Evolutionary conservation across 2,329 filamentous ascomycete species (phyloP), one percentile per base, ranked within the genome.

Genomic region (Akanthomyces dipterigenus): DNA sequence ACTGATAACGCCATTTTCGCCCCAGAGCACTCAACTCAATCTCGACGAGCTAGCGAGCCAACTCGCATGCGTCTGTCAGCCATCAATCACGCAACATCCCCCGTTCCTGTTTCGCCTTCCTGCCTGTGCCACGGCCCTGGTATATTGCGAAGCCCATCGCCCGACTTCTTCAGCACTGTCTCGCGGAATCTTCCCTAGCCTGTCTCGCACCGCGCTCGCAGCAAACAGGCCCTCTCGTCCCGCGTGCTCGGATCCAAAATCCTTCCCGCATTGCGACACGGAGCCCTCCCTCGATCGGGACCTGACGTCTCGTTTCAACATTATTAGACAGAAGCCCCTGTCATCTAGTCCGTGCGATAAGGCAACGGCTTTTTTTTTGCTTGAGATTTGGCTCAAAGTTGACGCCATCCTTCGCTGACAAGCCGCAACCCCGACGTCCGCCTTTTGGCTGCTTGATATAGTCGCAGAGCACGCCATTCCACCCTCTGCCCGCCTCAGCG

Each of bases 1-100:
- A 36, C 36, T 36, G 69, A 75, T 75, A 73, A 74, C 73, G 73
- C 73, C 72, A 75, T 75, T 70, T 67, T 70, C 63, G 68, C 71
- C 69, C 69, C 69, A 71, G 69, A 75, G 73, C 73, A 74, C 69
- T 65, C 65, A 69, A 66, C 50, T 60, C 20, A 48, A 42, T n/a
- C 38, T 53, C 16, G 38, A 54, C 38, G 26, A 53, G 56, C 48
- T 42, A 45, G 26, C 9, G 26, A 36, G 38, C 22, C 24, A 45
- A 51, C 56, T 51, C 22, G 20, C 5, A 45, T 46, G 28, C 26
- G 18, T 31, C 49, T n/a, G 57, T 51, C 42, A 48, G 58, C 50
- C 58, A 48, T 54, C 58, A 49, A 61, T 46, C 49, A 55, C 58
- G 49, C 49, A 55, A 54, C 40, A 54, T 48, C 18, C 31, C 50